These are phyloP conservation scores for Magnolia officinalis DNA, from an alignment of 164 flowering plant genomes.

Conservation along the genomic window DNA sequence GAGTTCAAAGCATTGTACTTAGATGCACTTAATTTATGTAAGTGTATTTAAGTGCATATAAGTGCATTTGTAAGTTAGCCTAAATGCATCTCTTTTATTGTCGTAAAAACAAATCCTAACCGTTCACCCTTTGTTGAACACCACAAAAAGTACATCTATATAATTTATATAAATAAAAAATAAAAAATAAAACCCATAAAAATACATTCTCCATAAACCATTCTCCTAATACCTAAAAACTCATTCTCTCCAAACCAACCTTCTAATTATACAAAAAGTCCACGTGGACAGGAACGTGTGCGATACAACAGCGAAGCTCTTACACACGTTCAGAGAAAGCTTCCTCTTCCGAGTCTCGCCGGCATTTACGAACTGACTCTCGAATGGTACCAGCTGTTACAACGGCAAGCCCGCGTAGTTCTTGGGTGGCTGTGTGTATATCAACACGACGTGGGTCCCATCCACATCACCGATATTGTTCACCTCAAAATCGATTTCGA, in stretches of 20 bases:
- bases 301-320: constrained; percentile 18
- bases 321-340: constrained; percentile 15
- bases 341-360: constrained; percentile 1
- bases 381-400: constrained; percentile 18
- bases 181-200: no score
- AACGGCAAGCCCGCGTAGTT: neutral
- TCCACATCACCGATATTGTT: constrained; percentile 8
- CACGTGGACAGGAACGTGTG: constrained; percentile 9
- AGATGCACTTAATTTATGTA: no score
- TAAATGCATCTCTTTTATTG: no score
- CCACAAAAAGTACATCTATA: no score
- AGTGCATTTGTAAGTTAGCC: no score
- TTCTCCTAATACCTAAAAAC: no score
- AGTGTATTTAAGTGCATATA: no score
- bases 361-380: constrained; percentile 12
- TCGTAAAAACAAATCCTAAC: no score
- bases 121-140: no score
- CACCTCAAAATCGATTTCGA: constrained; percentile 16
- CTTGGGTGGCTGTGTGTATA: constrained; percentile 19
- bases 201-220: no score
- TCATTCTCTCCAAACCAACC: neutral
- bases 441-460: constrained; percentile 12
- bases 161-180: no score
- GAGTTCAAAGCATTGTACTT: no score
- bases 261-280: neutral